These are phyloP conservation scores for Penicillium bovifimosum DNA, from an alignment of 495 filamentous ascomycete genomes.

Conservation along the genomic window DNA sequence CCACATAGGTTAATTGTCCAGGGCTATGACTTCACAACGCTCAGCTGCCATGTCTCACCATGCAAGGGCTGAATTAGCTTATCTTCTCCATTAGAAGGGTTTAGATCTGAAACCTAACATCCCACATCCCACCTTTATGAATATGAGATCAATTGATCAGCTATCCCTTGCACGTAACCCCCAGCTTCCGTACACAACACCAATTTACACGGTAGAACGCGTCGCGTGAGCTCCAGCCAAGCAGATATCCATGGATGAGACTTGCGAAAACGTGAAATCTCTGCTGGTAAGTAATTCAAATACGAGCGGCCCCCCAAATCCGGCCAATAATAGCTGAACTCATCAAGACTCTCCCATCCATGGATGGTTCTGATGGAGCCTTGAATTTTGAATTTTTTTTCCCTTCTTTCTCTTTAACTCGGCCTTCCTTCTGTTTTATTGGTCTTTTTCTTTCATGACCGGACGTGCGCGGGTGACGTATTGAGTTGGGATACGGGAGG, in stretches of 20 bases:
- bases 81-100: not conserved
- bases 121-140: not conserved
- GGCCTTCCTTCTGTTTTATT: not conserved
- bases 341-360: constrained; percentile 3
- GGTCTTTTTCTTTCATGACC: not conserved
- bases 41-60: not conserved
- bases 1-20: not conserved
- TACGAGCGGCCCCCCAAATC: constrained; percentile 9
- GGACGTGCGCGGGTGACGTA: constrained; percentile 1
- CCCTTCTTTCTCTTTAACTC: not conserved
- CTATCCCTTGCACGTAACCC: not conserved
- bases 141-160: not conserved
- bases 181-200: not conserved
- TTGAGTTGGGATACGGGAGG: not conserved
- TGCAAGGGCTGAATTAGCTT: constrained; percentile 9
- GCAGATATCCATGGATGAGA: not conserved
- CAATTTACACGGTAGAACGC: not conserved
- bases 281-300: constrained; percentile 12
- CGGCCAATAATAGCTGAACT: constrained; percentile 17
- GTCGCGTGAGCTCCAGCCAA: constrained; percentile 2
- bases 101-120: constrained; percentile 3
- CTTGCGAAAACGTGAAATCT: constrained; percentile 7
- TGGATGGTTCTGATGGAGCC: constrained; percentile 17
- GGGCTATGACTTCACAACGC: not conserved
- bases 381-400: not conserved